A percentile compares a stretch with the other conserved stretches of the same genome.
phyloP scores from a whole-genome alignment of 2,329 filamentous ascomycete genomes.

The Aspergillus viridinutans region DNA sequence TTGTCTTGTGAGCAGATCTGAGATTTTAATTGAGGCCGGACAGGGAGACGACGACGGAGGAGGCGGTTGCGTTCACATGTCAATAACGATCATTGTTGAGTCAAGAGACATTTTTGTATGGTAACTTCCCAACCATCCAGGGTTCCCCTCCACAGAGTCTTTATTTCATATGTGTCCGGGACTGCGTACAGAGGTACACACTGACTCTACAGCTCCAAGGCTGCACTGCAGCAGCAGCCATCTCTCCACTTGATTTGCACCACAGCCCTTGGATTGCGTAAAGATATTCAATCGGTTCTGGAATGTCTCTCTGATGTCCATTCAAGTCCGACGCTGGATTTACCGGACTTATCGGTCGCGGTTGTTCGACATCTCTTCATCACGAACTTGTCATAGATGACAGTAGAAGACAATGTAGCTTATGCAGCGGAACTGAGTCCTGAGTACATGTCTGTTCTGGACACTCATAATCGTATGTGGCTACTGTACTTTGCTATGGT shows the following conservation, averaged over 20 bases:
- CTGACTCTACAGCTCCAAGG: background rate
- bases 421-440: background rate
- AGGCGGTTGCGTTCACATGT: background rate
- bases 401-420: no score
- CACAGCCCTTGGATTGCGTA: background rate
- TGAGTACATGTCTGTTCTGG: background rate
- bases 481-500: background rate
- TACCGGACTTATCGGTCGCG: background rate
- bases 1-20: background rate
- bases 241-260: no score
- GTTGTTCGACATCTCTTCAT: background rate
- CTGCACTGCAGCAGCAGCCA: no score
- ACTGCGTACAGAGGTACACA: background rate
- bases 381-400: background rate
- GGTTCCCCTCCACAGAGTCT: background rate
- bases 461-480: background rate
- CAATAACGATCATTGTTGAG: background rate
- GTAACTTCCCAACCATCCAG: background rate
- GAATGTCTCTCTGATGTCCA: background rate
- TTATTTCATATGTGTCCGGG: background rate
- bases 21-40: background rate
- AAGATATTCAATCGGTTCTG: background rate
- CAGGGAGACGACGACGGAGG: no score
- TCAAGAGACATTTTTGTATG: background rate
- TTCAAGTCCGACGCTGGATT: background rate